A percentile compares a stretch with the other conserved stretches of the same genome.
Conservation (phyloP, 352 stramenopile genomes). For the Pythium monospermum region DNA sequence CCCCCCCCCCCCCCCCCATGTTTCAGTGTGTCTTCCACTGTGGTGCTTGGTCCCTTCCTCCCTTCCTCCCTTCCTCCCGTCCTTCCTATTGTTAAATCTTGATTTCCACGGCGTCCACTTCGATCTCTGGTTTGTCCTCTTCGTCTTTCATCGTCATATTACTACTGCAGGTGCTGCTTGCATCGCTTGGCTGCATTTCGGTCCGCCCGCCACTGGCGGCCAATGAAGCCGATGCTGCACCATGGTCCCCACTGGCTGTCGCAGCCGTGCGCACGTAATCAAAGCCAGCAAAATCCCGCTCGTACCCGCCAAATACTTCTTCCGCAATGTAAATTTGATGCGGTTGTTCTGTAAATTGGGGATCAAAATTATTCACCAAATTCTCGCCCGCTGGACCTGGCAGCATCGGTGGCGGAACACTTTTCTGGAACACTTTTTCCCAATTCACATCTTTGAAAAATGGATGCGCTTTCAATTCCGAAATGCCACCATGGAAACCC, state of each 20-base stretch:
- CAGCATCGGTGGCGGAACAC: conserved; percentile 53
- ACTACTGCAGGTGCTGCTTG: conserved; percentile 27
- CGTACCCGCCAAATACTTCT: conserved; percentile 56
- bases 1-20: conserved; percentile 17
- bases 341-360: conserved; percentile 79
- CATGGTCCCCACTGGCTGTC: background rate
- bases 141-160: conserved; percentile 29
- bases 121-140: conserved; percentile 57
- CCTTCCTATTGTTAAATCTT: conserved; percentile 36
- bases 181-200: conserved; percentile 19
- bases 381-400: conserved; percentile 58
- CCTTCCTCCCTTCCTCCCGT: background rate
- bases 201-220: conserved; percentile 16
- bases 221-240: conserved; percentile 2
- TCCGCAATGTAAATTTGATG: conserved; percentile 76
- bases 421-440: conserved; percentile 65
- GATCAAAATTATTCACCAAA: conserved; percentile 83
- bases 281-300: conserved; percentile 79
- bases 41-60: background rate
- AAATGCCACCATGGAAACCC: conserved; percentile 48
- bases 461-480: conserved; percentile 61
- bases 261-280: conserved; percentile 62
- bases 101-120: conserved; percentile 47
- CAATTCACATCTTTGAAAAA: conserved; percentile 81
- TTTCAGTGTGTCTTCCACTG: conserved; percentile 8